A percentile compares a stretch with the other conserved stretches of the same genome.
Evolutionary conservation across 257 asterid genomes (phyloP).

Genomic region (Salvia rosmarinus): DNA sequence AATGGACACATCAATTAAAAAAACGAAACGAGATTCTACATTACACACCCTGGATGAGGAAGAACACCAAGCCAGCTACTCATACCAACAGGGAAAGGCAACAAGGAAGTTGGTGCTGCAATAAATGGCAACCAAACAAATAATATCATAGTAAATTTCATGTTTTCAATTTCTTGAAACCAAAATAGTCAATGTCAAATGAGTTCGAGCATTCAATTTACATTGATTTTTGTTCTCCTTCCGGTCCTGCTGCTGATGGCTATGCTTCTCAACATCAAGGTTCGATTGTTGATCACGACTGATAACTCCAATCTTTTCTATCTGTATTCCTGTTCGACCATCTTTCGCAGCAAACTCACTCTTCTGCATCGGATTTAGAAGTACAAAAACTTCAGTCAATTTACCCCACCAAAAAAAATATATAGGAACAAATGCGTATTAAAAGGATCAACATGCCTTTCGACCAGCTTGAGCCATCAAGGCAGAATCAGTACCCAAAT

Average conservation of each 20-base stretch:
- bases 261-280: conserved; percentile 41
- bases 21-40: conserved; percentile 6
- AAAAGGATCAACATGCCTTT: conserved; percentile 36
- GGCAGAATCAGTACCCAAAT: conserved; percentile 24
- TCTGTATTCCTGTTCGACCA: conserved; percentile 27
- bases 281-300: conserved; percentile 24
- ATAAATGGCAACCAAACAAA: conserved; percentile 14
- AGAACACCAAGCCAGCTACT: conserved; percentile 50
- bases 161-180: not conserved
- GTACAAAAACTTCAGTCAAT: conserved; percentile 17
- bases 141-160: not conserved
- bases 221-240: conserved; percentile 49
- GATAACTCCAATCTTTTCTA: conserved; percentile 26
- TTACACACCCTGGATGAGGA: conserved; percentile 54
- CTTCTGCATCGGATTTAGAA: conserved; percentile 38
- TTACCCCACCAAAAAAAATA: not conserved
- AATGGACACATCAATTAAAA: conserved; percentile 21
- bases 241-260: conserved; percentile 36
- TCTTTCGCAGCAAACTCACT: conserved; percentile 28
- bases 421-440: not conserved
- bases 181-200: not conserved
- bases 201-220: conserved; percentile 24
- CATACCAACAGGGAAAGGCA: conserved; percentile 43
- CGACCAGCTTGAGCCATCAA: conserved; percentile 30
- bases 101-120: conserved; percentile 48